Conservation (phyloP, 257 asterid genomes). For the Solanum bulbocastanum region DNA sequence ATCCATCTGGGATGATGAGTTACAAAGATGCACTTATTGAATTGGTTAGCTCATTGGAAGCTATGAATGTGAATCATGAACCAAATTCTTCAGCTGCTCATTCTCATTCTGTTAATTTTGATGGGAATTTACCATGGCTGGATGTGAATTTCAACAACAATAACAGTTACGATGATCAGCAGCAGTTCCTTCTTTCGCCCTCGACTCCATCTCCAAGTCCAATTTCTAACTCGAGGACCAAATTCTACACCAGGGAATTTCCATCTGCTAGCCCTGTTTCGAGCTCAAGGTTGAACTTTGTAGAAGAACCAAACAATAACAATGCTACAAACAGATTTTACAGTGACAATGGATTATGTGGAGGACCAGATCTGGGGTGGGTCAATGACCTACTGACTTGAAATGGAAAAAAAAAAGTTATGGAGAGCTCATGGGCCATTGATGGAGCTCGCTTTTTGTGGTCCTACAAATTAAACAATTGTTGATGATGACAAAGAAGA, state of each 20-base stretch:
- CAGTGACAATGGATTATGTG: conserved; percentile 29
- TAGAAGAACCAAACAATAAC: conserved; percentile 14
- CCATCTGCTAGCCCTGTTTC: neutral
- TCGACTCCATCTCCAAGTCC: conserved; percentile 30
- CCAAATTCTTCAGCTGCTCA: neutral
- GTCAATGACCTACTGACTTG: conserved; percentile 87
- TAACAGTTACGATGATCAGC: conserved; percentile 27
- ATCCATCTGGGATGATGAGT: conserved; percentile 7
- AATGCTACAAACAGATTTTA: conserved; percentile 6
- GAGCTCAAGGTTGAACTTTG: conserved; percentile 21
- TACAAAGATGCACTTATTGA: conserved; percentile 48
- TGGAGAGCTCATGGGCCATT: neutral
- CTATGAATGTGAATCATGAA: conserved; percentile 32
- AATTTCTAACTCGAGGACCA: conserved; percentile 8
- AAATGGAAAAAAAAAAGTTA: neutral
- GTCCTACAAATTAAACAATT: neutral
- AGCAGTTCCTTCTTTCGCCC: conserved; percentile 58
- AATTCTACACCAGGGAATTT: conserved; percentile 16
- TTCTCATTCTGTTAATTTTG: neutral
- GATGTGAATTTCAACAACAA: conserved; percentile 32
- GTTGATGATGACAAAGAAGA: neutral
- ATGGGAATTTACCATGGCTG: conserved; percentile 23
- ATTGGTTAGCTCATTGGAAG: conserved; percentile 55
- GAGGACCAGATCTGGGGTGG: conserved; percentile 94
- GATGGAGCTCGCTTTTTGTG: neutral